Base-by-base conservation (phyloP, 352 stramenopile species). In the Stramenopiles sp. region DNA sequence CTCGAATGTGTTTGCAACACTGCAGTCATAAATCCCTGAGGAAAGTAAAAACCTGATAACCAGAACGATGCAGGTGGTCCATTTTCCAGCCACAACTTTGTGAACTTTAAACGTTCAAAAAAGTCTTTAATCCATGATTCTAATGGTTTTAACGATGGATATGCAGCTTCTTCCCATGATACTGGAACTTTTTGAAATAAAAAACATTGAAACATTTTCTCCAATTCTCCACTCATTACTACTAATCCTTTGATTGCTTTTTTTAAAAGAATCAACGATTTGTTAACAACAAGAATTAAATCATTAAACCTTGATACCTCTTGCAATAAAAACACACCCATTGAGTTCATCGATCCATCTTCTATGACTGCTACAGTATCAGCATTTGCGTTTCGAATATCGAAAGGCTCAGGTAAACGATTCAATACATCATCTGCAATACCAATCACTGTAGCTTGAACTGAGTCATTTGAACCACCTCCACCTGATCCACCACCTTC, bases 31-130 rank as follows among this genome's bases (percentile, higher is more conserved):
- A 90, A 89, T 18, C 70, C 72, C 44, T 88, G 74, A 1, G 73
- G 74, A 49, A 89, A 89, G 56, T 89, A 90, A 50, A 90, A 84
- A 0, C 70, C 71, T 6, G 64, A 67, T n/a, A 90, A 36, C 74
- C 74, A 90, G 48, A 68, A 86, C 5, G 62, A 55, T 3, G 60
- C 26, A 1, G 69, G 65, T 8, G 71, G 66, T 0, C 71, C 71
- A 0, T 70, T 49, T 6, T 58, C 53, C 2, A 85, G 50, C 74
- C 74, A 90, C 1, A 58, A 44, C 18, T 58, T 51, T 10, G 76
- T 69, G 36, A 80, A 65, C 7, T 52, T 50, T 37, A 89, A 66
- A 22, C 74, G 59, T 8, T 50, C 54, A 28, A 86, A 67, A 36
- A 86, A 84, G 46, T 90, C 74, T 38, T 78, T 66, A 19, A 76